phyloP scores from a whole-genome alignment of 192 early-diverging fungal species.

The Kickxella alabastrina region DNA sequence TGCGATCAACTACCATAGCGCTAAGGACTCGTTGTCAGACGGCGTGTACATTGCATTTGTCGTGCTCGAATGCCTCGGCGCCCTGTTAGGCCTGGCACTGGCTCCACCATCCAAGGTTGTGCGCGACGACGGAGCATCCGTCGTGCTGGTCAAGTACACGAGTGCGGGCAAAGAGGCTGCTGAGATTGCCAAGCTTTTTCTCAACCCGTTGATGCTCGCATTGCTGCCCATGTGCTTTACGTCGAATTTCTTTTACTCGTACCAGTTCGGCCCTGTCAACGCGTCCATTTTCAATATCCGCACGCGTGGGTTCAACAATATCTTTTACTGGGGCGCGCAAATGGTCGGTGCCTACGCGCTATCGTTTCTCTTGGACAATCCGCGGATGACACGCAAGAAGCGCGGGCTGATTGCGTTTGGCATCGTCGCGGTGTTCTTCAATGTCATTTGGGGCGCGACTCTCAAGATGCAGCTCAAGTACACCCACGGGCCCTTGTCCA shows the following conservation, averaged over 20 bases:
- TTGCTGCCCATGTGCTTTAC: conserved; percentile 67
- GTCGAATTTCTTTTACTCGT: conserved; percentile 78
- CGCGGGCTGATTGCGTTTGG: conserved; percentile 60
- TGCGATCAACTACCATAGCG: conserved; percentile 58
- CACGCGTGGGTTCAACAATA: conserved; percentile 70
- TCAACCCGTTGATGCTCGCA: conserved; percentile 61
- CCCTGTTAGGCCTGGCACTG: conserved; percentile 56
- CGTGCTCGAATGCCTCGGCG: conserved; percentile 64
- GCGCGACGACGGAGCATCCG: conserved; percentile 63
- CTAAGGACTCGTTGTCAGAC: conserved; percentile 51
- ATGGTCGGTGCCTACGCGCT: conserved; percentile 65
- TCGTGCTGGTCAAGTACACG: conserved; percentile 63
- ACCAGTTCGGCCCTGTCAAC: conserved; percentile 67
- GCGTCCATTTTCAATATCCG: conserved; percentile 64
- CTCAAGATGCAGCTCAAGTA: conserved; percentile 59
- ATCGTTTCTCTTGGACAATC: conserved; percentile 65
- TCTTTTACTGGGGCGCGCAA: conserved; percentile 72
- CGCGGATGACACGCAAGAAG: conserved; percentile 47
- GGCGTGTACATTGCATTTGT: conserved; percentile 75
- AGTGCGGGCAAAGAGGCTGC: conserved; percentile 58
- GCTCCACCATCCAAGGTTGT: conserved; percentile 59
- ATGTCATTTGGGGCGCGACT: conserved; percentile 59
- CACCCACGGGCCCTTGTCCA: conserved; percentile 28
- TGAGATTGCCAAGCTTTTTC: conserved; percentile 58
- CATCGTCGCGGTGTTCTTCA: conserved; percentile 43